Evolutionary conservation across 345 rosid genomes (phyloP).

Genomic region (Carallia brachiata): DNA sequence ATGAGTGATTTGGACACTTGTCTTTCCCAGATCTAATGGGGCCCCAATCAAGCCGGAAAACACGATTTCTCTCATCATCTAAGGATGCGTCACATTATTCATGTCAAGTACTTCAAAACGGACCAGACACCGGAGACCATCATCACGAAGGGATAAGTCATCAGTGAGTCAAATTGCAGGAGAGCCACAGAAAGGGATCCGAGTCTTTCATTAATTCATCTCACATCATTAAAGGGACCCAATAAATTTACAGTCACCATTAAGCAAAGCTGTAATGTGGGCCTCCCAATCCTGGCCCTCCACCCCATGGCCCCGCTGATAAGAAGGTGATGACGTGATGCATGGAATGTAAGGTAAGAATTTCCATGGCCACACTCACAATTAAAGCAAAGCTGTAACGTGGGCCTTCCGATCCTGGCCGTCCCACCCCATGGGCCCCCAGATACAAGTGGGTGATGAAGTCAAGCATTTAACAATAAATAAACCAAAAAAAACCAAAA

Average conservation of each 20-base stretch:
- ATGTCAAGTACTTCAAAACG: constrained; percentile 25
- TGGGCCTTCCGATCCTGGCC: no score
- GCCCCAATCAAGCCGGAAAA: neutral
- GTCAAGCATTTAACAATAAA: no score
- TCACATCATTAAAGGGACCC: constrained; percentile 23
- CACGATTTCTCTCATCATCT: neutral
- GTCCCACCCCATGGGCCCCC: no score
- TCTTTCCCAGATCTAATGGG: no score
- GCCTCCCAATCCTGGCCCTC: constrained; percentile 27
- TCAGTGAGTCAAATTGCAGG: neutral
- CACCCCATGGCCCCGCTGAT: constrained; percentile 6
- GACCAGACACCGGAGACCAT: constrained; percentile 10
- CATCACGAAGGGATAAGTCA: constrained; percentile 7
- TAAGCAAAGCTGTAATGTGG: constrained; percentile 36
- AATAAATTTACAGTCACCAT: constrained; percentile 17
- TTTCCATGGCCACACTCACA: neutral
- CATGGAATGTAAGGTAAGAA: constrained; percentile 5
- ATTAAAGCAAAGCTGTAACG: no score
- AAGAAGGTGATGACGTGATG: constrained; percentile 22
- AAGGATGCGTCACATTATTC: constrained; percentile 29
- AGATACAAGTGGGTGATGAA: no score
- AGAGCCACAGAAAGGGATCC: constrained; percentile 11
- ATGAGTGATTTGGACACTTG: no score
- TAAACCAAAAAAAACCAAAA: no score
- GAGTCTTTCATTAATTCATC: constrained; percentile 14